phyloP scores from a whole-genome alignment of 306 rosid species.

The Astragalus glycyphyllos region DNA sequence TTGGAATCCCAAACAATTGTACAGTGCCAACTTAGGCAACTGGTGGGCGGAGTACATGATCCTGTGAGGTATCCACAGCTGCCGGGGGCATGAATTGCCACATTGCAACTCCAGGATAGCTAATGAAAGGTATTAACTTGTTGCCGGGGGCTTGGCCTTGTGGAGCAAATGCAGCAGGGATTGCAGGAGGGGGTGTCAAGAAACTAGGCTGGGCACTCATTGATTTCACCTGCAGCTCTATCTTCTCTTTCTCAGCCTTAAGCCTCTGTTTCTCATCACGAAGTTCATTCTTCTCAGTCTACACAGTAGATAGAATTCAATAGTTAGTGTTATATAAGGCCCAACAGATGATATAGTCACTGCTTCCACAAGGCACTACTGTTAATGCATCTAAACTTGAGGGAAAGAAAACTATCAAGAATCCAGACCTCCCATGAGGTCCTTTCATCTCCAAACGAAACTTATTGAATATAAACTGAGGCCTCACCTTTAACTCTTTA shows the following conservation, averaged over 20 bases:
- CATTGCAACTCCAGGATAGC: slow-evolving; percentile 96
- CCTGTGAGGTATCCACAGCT: slow-evolving; percentile 92
- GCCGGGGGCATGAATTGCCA: slow-evolving; percentile 99
- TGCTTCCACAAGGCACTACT: neutral
- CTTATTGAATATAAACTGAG: neutral
- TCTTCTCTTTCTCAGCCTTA: slow-evolving; percentile 84
- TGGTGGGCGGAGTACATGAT: slow-evolving; percentile 96
- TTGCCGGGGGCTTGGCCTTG: slow-evolving; percentile 86
- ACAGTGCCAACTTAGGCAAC: slow-evolving; percentile 72
- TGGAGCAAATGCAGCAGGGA: slow-evolving; percentile 85
- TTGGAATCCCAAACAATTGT: slow-evolving; percentile 54
- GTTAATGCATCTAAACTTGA: neutral
- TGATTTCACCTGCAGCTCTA: slow-evolving; percentile 84
- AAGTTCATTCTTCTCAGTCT: slow-evolving; percentile 94
- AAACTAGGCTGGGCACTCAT: slow-evolving; percentile 78
- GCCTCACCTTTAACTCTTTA: slow-evolving; percentile 83
- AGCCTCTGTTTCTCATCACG: slow-evolving; percentile 95
- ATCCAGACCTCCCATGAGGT: slow-evolving; percentile 20
- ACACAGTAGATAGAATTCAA: slow-evolving; percentile 34
- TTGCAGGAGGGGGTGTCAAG: slow-evolving; percentile 75
- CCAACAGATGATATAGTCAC: neutral
- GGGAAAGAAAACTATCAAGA: slow-evolving; percentile 16
- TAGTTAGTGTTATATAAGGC: neutral
- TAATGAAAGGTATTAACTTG: slow-evolving; percentile 85
- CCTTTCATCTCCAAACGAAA: slow-evolving; percentile 12